phyloP scores from a whole-genome alignment of 495 filamentous ascomycete genomes.

The Neurospora discreta region DNA sequence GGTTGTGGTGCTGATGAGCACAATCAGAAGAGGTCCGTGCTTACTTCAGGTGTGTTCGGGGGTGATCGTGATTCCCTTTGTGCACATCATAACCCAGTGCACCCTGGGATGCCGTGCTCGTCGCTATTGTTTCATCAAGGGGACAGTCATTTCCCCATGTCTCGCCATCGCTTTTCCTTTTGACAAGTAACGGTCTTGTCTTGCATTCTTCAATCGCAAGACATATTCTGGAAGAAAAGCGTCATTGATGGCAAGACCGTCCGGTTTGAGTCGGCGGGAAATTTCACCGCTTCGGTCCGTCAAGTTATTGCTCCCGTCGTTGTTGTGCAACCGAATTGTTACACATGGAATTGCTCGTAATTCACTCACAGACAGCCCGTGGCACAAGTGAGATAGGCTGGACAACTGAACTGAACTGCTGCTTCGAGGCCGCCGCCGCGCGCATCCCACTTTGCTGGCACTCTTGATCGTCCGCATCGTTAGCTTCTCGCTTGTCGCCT shows the following conservation, averaged over 20 bases:
- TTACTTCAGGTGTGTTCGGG: not conserved
- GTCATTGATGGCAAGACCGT: not conserved
- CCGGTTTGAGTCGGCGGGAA: not conserved
- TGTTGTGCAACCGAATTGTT: not conserved
- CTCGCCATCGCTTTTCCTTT: not conserved
- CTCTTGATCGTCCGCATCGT: not conserved
- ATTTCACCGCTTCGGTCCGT: not conserved
- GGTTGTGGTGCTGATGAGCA: not conserved
- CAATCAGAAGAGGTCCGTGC: not conserved
- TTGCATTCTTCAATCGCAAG: not conserved
- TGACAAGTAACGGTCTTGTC: not conserved
- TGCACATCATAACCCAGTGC: not conserved
- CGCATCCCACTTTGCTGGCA: not conserved
- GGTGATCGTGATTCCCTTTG: not conserved
- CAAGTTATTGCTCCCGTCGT: not conserved
- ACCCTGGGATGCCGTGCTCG: not conserved
- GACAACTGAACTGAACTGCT: not conserved
- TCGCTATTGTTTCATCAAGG: not conserved
- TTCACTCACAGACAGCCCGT: too few species aligned
- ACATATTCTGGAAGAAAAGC: not conserved
- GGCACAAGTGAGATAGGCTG: too few species aligned
- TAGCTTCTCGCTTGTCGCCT: not conserved
- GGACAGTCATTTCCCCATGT: not conserved
- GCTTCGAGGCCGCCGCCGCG: not conserved
- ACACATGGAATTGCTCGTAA: too few species aligned